These are phyloP conservation scores for Berkeleyomyces rouxiae DNA, from an alignment of 2,329 filamentous ascomycete species.

Conservation along the genomic window DNA sequence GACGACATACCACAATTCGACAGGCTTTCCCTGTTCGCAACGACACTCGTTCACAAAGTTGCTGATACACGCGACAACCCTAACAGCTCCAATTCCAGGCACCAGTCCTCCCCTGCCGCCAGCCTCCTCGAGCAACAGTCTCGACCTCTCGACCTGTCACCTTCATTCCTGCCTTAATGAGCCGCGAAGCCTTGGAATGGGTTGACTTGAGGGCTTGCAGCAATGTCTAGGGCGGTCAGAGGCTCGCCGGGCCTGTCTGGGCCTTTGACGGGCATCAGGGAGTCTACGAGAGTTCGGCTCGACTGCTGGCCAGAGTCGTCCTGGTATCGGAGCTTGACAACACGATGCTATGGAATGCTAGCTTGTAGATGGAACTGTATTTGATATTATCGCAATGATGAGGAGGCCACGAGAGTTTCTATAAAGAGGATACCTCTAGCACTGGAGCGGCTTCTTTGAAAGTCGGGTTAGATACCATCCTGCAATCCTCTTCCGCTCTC, in stretches of 20 bases:
- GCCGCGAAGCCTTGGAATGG: neutral
- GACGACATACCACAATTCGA: too few species aligned
- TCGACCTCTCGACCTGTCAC: neutral
- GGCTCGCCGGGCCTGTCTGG: neutral
- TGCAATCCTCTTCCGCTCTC: neutral
- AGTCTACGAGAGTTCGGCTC: neutral
- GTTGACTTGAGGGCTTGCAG: neutral
- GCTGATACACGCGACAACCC: too few species aligned
- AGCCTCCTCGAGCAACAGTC: too few species aligned
- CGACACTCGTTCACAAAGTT: too few species aligned
- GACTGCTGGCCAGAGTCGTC: neutral
- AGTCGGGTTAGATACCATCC: neutral
- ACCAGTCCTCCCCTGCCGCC: too few species aligned
- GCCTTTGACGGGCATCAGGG: neutral
- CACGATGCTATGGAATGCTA: neutral
- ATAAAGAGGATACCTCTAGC: neutral
- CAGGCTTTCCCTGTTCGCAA: too few species aligned
- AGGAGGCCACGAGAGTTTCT: neutral
- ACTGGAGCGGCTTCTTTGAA: too few species aligned
- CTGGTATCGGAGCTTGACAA: neutral
- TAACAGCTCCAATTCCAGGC: too few species aligned
- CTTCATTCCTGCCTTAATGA: neutral
- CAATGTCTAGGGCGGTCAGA: neutral
- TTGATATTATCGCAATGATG: neutral
- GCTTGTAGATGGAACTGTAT: neutral